Evolutionary conservation across 805 yeast genomes (phyloP), one percentile per base, ranked within the genome.

Genomic region (Candida maesae): DNA sequence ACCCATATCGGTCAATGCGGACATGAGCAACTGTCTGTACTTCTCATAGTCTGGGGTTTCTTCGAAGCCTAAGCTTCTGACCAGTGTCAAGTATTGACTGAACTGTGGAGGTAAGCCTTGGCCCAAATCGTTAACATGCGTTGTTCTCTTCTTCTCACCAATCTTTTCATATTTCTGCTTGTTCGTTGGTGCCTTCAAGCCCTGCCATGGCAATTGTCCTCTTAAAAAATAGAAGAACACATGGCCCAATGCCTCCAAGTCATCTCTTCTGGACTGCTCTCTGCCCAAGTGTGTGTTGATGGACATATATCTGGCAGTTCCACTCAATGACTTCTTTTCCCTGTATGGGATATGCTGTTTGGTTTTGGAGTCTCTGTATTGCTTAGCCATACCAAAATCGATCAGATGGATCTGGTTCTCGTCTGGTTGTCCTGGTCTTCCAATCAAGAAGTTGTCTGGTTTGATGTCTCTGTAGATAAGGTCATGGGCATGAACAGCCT

Each of bases 191-290:
- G 91, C 93, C 63, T 84, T 84, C 45, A 84, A 66, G n/a, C 95
- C 95, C 65, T 84, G 95, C 95, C 95, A 84, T 34, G 95, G 95
- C 58, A 84, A 70, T 47, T 79, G 82, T 21, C 95, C 93, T 56
- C 85, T 74, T 41, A 84, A 62, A 55, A 84, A 84, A 61, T 84
- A 84, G 58, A 84, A 77, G 57, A 84, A 84, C 1, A 84, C 93
- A 64, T 84, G 93, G 14, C 91, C 93, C 52, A 84, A 65, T 8
- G 85, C 78, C 64, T 84, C 95, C 55, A 84, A 70, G 61, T 84
- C 95, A 59, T 84, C 95, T 62, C 95, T 67, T 65, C 95, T 73
- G 53, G 82, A 79, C 59, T 84, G 95, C 58, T 84, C 95, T 54
- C 90, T 71, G 2, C 93, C 93, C 55, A 84, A 65, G 66, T 84